Evolutionary conservation across 352 stramenopile genomes (phyloP).

Genomic region (Globisporangium iwayamae): DNA sequence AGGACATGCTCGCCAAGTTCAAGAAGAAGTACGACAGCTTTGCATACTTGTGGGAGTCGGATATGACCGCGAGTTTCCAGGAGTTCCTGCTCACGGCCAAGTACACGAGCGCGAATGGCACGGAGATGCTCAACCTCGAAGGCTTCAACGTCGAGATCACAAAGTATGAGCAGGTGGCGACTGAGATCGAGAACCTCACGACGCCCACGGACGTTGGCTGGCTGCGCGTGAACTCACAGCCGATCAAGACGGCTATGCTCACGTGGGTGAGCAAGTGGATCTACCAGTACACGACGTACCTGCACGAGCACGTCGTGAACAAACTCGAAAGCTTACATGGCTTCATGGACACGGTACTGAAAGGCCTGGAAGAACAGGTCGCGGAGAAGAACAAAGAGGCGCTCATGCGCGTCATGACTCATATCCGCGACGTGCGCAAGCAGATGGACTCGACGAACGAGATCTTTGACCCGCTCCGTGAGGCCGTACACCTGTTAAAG

Average conservation of each 20-base stretch:
- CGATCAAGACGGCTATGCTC: slow-evolving; percentile 95
- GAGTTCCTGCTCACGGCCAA: slow-evolving; percentile 86
- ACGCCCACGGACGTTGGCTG: slow-evolving; percentile 94
- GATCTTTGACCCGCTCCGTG: slow-evolving; percentile 93
- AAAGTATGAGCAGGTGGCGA: slow-evolving; percentile 93
- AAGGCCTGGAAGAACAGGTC: slow-evolving; percentile 90
- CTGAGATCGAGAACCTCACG: slow-evolving; percentile 86
- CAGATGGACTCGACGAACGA: slow-evolving; percentile 91
- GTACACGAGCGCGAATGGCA: slow-evolving; percentile 65
- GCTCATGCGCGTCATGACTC: slow-evolving; percentile 96
- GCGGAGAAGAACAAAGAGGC: slow-evolving; percentile 91
- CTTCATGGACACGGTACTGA: slow-evolving; percentile 93
- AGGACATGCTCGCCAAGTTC: slow-evolving; percentile 90
- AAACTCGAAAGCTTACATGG: slow-evolving; percentile 85
- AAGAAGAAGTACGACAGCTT: slow-evolving; percentile 95
- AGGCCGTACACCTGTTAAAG: slow-evolving; percentile 94
- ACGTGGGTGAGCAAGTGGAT: slow-evolving; percentile 96
- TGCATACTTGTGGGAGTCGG: slow-evolving; percentile 95
- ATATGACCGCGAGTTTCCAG: slow-evolving; percentile 91
- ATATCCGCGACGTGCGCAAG: slow-evolving; percentile 94
- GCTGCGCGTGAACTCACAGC: slow-evolving; percentile 96
- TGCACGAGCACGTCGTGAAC: slow-evolving; percentile 90
- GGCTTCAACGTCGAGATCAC: slow-evolving; percentile 96
- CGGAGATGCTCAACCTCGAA: slow-evolving; percentile 90
- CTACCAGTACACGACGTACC: slow-evolving; percentile 93